Base-by-base conservation (phyloP, 371 early-diverging fungal species). In the Syncephalastrum racemosum region DNA sequence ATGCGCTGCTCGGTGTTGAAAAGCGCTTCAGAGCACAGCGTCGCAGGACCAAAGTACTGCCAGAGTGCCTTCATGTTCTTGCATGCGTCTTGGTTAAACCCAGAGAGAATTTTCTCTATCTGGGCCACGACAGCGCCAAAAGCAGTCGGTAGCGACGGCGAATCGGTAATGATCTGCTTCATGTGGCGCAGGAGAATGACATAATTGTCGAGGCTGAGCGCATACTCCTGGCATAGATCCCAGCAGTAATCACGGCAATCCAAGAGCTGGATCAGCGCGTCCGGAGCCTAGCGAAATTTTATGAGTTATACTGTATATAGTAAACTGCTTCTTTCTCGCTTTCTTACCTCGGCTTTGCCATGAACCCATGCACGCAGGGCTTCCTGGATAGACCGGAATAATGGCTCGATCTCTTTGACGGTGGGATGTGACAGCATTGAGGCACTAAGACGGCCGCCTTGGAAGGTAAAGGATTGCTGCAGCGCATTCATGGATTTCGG, bases 21-120 rank as follows among this genome's bases (percentile, higher is more conserved):
- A 41, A 85, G 49, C 6, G 75, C 66, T 36, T 77, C 64, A 16
- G 82, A 73, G 14, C 81, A 75, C 44, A 86, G 49, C 4, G 84
- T 81, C 4, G 82, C 72, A 24, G 86, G 86, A 25, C 82, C 74
- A 59, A 84, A 83, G 23, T 79, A 70, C 54, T 79, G 77, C 87
- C 87, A 87, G 4, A 87, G 66, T 3, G 69, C 66, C 58, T 79
- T 83, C 87, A 86, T 85, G n/a, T 81, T 72, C 7, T 68, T 71
- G 18, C 82, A 82, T 0, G 86, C 72, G 14, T 70, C 67, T 19
- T 75, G 70, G 46, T 77, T 77, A 60, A 77, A 74, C 1, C 62
- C 64, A 45, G 70, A 62, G 66, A 76, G 70, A 31, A 73, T 67
- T n/a, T 55, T 45, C 52, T 73, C 67, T 15, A 77, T 63, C 3